Percentiles rank a stretch among this genome's conserved stretches.
Conservation (phyloP, 1,284 basidiomycete species). For the Sporisorium iseilematis-ciliati region DNA sequence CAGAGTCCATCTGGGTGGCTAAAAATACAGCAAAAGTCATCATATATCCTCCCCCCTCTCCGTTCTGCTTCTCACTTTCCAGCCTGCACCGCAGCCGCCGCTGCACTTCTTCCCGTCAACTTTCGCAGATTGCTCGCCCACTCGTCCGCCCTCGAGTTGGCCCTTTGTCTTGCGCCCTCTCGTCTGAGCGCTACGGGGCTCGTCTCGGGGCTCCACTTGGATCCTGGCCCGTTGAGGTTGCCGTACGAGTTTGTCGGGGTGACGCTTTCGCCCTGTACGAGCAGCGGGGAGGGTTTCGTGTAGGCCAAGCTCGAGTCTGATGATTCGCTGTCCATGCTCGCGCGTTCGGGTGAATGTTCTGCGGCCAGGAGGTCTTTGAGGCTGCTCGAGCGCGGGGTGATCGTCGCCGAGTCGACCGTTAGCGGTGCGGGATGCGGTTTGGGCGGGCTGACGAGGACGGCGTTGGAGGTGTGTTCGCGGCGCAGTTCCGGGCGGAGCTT, state of each 20-base stretch:
- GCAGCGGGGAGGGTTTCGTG: conserved; percentile 33
- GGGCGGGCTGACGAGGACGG: conserved; percentile 28
- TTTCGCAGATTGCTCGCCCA: conserved; percentile 22
- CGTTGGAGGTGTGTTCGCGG: conserved; percentile 40
- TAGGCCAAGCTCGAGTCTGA: conserved; percentile 43
- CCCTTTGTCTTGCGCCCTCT: conserved; percentile 16
- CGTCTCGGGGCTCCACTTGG: conserved; percentile 35
- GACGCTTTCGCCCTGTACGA: conserved; percentile 9
- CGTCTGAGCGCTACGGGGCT: conserved; percentile 12
- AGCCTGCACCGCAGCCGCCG: no score
- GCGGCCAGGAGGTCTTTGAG: conserved; percentile 35
- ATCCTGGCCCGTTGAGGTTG: conserved; percentile 13
- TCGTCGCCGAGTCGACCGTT: conserved; percentile 16
- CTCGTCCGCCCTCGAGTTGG: conserved; percentile 44
- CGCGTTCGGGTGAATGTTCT: conserved; percentile 1
- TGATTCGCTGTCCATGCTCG: conserved; percentile 23
- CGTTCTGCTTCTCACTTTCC: no score
- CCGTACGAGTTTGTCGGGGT: conserved; percentile 47
- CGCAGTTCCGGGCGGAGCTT: conserved; percentile 30
- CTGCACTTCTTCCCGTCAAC: no score
- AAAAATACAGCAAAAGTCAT: no score
- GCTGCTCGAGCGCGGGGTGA: conserved; percentile 40
- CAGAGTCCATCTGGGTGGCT: no score
- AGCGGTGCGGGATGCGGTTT: conserved; percentile 2
- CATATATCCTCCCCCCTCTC: no score